Percentiles rank a stretch among this genome's conserved stretches.
phyloP scores from a whole-genome alignment of 2,329 filamentous ascomycete genomes.

The Parascedosporium putredinis region DNA sequence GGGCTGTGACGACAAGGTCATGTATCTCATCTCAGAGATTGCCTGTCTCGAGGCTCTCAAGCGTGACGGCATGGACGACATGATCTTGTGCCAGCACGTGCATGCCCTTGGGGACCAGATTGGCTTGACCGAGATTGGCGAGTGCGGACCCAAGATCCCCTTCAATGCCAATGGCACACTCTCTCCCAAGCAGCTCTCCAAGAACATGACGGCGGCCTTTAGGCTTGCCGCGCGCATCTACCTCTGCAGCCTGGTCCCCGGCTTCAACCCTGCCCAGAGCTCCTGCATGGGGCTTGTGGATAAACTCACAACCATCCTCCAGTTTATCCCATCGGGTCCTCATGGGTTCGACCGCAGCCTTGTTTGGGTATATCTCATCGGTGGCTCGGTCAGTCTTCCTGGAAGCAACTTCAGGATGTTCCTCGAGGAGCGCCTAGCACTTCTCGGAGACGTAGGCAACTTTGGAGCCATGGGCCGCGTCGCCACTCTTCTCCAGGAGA shows the following conservation, averaged over 20 bases:
- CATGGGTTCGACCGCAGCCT: constrained; percentile 82
- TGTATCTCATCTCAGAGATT: constrained; percentile 97
- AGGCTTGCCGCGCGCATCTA: constrained; percentile 89
- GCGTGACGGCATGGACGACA: constrained; percentile 70
- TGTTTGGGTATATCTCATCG: constrained; percentile 86
- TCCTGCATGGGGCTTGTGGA: constrained; percentile 69
- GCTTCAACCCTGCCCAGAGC: constrained; percentile 64
- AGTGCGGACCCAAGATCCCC: constrained; percentile 46
- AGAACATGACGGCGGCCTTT: constrained; percentile 85
- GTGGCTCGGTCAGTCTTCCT: constrained; percentile 65
- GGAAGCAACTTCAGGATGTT: constrained; percentile 66
- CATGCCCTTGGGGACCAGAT: constrained; percentile 81
- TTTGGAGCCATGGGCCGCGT: constrained; percentile 83
- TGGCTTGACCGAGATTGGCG: constrained; percentile 62
- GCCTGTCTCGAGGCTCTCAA: constrained; percentile 89
- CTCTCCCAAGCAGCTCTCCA: constrained; percentile 70
- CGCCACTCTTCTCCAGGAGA: constrained; percentile 65
- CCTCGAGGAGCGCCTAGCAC: constrained; percentile 63
- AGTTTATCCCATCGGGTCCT: constrained; percentile 71
- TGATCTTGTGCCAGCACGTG: constrained; percentile 80
- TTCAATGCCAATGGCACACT: constrained; percentile 64
- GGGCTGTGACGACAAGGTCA: constrained; percentile 94
- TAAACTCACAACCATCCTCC: constrained; percentile 65
- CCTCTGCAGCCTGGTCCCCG: constrained; percentile 88
- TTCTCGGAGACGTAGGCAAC: constrained; percentile 65